Evolutionary conservation across 495 filamentous ascomycete species (phyloP).

Genomic region (Chaetomidium leptoderma): DNA sequence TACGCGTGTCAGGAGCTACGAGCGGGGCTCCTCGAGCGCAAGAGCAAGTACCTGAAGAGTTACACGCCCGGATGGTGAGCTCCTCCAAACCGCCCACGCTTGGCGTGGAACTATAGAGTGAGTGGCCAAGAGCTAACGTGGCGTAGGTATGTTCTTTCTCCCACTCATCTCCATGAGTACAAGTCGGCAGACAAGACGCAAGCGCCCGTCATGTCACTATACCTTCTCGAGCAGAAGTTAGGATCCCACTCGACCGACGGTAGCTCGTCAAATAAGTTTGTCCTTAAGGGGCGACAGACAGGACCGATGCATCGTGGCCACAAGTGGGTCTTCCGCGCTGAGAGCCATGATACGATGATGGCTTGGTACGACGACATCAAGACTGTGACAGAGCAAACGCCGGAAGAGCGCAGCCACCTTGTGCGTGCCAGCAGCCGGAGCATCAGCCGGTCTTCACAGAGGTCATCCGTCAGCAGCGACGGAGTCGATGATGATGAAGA

Average conservation of each 20-base stretch:
- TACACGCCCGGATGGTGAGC: conserved; percentile 93
- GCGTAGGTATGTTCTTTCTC: conserved; percentile 88
- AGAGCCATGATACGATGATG: conserved; percentile 94
- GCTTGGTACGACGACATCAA: conserved; percentile 95
- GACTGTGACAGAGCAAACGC: conserved; percentile 77
- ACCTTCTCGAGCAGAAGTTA: conserved; percentile 89
- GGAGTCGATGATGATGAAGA: conserved; percentile 84
- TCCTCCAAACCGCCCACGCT: not conserved
- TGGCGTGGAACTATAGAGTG: not conserved
- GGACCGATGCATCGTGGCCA: conserved; percentile 92
- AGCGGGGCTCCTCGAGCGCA: conserved; percentile 87
- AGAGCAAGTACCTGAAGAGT: conserved; percentile 98
- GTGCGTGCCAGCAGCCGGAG: conserved; percentile 73
- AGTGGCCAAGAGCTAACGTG: conserved; percentile 32
- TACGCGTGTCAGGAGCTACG: conserved; percentile 81
- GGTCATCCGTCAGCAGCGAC: conserved; percentile 65
- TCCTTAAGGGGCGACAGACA: conserved; percentile 92
- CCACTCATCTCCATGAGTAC: conserved; percentile 97
- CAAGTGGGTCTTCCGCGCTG: conserved; percentile 95
- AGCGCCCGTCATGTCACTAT: conserved; percentile 88
- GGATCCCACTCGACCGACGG: conserved; percentile 83
- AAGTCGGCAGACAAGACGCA: conserved; percentile 71
- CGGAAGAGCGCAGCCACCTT: conserved; percentile 82
- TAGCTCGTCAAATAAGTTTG: conserved; percentile 94
- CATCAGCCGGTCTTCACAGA: conserved; percentile 63